Evolutionary conservation across 208 protist genomes (phyloP).

Genomic region (Crithidia bombi): DNA sequence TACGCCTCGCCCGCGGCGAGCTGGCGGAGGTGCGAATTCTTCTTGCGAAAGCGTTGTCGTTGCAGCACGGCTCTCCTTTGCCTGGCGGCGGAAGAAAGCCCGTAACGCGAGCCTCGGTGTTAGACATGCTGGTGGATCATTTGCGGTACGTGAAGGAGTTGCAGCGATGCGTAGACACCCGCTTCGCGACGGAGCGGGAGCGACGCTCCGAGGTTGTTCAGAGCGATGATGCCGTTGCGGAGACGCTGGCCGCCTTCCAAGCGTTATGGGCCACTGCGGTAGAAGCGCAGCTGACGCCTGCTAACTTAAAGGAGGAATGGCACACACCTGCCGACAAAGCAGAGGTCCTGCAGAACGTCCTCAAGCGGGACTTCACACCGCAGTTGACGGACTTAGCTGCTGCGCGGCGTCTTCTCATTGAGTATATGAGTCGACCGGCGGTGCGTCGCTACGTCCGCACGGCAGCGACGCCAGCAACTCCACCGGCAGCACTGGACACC

Average conservation of each 20-base stretch:
- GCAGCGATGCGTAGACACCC: slow-evolving; percentile 4
- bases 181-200: not conserved
- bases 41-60: not conserved
- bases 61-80: not conserved
- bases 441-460: slow-evolving; percentile 15
- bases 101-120: not conserved
- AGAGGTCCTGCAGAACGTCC: not conserved
- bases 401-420: slow-evolving; percentile 10
- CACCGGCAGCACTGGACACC: not conserved
- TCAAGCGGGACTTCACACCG: slow-evolving; percentile 5
- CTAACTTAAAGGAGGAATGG: slow-evolving; percentile 23
- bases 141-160: slow-evolving; percentile 1
- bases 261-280: slow-evolving; percentile 20
- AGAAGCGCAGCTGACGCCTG: slow-evolving; percentile 1
- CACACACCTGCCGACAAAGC: slow-evolving; percentile 30
- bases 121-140: slow-evolving; percentile 11
- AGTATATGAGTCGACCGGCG: slow-evolving; percentile 12
- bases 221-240: slow-evolving; percentile 20
- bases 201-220: slow-evolving; percentile 5
- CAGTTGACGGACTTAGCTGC: slow-evolving; percentile 27
- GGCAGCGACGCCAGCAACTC: not conserved
- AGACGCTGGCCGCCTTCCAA: slow-evolving; percentile 15
- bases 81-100: not conserved
- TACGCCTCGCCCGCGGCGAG: not conserved
- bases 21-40: slow-evolving; percentile 4